phyloP scores from a whole-genome alignment of 2,329 filamentous ascomycete genomes.

The Leptographium galeiforme region DNA sequence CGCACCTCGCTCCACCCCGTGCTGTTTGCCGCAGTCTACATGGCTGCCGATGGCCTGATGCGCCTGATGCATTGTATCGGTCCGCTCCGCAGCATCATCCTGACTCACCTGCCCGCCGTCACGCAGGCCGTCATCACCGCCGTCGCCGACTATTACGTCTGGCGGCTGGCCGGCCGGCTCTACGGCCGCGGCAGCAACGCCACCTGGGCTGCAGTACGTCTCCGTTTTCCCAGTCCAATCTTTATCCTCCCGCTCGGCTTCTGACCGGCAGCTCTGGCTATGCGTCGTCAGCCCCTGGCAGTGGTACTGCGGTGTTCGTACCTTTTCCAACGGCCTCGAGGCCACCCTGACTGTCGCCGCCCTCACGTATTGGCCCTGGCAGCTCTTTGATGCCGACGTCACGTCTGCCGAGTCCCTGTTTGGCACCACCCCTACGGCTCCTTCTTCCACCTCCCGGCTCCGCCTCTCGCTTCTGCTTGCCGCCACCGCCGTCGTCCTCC shows the following conservation, averaged over 20 bases:
- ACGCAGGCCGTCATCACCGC: conserved; percentile 69
- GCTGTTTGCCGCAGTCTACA: conserved; percentile 69
- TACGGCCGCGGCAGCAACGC: conserved; percentile 53
- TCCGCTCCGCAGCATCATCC: conserved; percentile 46
- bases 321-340: conserved; percentile 89
- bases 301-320: conserved; percentile 88
- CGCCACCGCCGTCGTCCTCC: conserved; percentile 68
- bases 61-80: conserved; percentile 38
- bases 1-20: conserved; percentile 86
- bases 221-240: not conserved
- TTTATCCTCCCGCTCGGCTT: not conserved
- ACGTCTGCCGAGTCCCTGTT: not conserved
- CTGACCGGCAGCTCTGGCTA: conserved; percentile 46
- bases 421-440: conserved; percentile 6
- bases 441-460: not conserved
- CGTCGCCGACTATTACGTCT: conserved; percentile 73
- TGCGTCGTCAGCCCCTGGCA: conserved; percentile 77
- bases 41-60: conserved; percentile 42
- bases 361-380: conserved; percentile 79
- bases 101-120: conserved; percentile 60
- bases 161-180: conserved; percentile 61
- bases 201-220: conserved; percentile 57
- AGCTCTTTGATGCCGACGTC: conserved; percentile 35
- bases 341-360: conserved; percentile 74
- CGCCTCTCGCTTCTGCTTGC: conserved; percentile 40